phyloP scores from a whole-genome alignment of 2,329 filamentous ascomycete genomes.

The Botrytis elliptica region DNA sequence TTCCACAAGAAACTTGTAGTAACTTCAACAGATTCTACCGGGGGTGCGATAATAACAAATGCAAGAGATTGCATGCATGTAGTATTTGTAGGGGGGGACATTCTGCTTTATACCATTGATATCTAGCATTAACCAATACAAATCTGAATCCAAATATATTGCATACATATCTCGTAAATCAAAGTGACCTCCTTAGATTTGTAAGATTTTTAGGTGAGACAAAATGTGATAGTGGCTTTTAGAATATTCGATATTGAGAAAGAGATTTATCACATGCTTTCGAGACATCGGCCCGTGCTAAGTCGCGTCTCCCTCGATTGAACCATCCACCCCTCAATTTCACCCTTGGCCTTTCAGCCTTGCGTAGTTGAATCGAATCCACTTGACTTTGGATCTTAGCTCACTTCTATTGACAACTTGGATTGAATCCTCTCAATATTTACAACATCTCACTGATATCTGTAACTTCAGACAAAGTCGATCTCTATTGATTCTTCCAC shows the following conservation, averaged over 20 bases:
- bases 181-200: not conserved
- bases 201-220: not conserved
- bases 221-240: not conserved
- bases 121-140: not conserved
- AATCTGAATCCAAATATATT: not conserved
- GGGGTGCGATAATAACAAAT: not conserved
- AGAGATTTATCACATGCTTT: slow-evolving; percentile 9
- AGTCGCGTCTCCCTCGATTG: slow-evolving; percentile 13
- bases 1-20: not conserved
- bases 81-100: not conserved
- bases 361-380: not conserved
- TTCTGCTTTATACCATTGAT: not conserved
- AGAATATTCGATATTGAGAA: not conserved
- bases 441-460: not conserved
- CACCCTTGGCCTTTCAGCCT: not conserved
- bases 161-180: not conserved
- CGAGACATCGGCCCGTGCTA: slow-evolving; percentile 6
- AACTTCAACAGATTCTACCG: slow-evolving; percentile 4
- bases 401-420: not conserved
- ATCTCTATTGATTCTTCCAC: not conserved
- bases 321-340: not conserved
- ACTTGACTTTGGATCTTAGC: not conserved
- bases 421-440: not conserved
- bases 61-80: slow-evolving; percentile 8
- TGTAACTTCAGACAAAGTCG: not conserved